Conservation (phyloP, 352 stramenopile species). For the Phytophthora palmivora region DNA sequence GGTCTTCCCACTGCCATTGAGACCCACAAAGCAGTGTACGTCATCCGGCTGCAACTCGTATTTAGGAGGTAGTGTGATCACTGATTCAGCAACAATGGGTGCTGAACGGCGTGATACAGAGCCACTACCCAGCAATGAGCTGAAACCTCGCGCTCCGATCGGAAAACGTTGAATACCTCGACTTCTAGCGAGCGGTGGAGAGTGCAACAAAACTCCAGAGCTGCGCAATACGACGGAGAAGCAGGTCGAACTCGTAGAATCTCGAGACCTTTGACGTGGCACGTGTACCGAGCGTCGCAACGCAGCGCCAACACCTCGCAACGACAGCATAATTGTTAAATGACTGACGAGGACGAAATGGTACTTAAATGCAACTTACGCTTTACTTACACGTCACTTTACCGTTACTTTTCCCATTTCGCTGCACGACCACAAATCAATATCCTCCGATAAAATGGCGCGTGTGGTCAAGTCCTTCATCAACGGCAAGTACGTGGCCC, state of each 20-base stretch:
- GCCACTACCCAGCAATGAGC: slow-evolving; percentile 24
- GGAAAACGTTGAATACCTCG: slow-evolving; percentile 14
- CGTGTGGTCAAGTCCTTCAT: slow-evolving; percentile 74
- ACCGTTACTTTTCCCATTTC: slow-evolving; percentile 24
- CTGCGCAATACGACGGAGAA: slow-evolving; percentile 6
- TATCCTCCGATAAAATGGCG: slow-evolving; percentile 20
- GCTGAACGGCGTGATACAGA: not conserved
- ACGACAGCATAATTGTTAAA: slow-evolving; percentile 21
- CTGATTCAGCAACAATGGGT: slow-evolving; percentile 19
- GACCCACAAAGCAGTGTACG: slow-evolving; percentile 74
- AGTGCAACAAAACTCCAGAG: slow-evolving; percentile 8
- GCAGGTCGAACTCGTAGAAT: not conserved
- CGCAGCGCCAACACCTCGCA: slow-evolving; percentile 2
- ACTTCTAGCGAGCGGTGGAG: not conserved
- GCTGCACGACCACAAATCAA: slow-evolving; percentile 14
- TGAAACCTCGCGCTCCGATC: slow-evolving; percentile 9
- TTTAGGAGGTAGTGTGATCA: slow-evolving; percentile 45
- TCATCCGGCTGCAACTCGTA: slow-evolving; percentile 61
- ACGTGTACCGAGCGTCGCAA: slow-evolving; percentile 4
- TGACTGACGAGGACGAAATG: not conserved
- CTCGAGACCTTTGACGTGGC: not conserved
- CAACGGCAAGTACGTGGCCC: slow-evolving; percentile 64
- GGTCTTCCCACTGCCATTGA: slow-evolving; percentile 79
- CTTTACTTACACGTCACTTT: slow-evolving; percentile 1
- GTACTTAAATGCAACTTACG: not conserved